Percentiles rank a stretch among this genome's conserved stretches.
Evolutionary conservation across 768 basidiomycete genomes (phyloP).

Genomic region (Jaapia argillacea): DNA sequence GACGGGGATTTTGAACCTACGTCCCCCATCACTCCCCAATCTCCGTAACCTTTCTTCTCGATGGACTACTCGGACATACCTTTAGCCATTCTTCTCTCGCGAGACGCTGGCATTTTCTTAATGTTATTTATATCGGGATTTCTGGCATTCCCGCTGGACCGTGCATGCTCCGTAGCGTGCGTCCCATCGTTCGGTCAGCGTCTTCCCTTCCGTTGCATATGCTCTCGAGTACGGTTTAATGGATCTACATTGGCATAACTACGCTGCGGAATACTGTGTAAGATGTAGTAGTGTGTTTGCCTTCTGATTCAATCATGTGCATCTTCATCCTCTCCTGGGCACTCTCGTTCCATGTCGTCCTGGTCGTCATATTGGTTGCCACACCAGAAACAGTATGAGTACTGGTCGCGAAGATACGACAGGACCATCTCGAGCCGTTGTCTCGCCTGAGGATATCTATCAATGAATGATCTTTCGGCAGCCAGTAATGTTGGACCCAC

Average conservation of each 20-base stretch:
- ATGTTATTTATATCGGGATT: neutral
- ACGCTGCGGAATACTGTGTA: too few relatives aligned
- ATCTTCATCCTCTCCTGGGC: conserved; percentile 71
- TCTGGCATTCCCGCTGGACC: neutral
- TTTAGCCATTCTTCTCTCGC: neutral
- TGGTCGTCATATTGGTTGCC: conserved; percentile 60
- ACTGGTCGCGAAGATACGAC: conserved; percentile 59
- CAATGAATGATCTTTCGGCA: conserved; percentile 7
- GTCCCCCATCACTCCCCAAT: neutral
- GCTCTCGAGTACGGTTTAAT: too few relatives aligned
- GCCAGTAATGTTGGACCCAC: neutral
- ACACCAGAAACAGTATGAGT: conserved; percentile 86
- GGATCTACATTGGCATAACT: too few relatives aligned
- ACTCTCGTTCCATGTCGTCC: conserved; percentile 51
- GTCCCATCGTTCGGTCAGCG: neutral
- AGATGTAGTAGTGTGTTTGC: too few relatives aligned
- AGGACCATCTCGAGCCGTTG: conserved; percentile 62
- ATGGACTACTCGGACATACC: neutral
- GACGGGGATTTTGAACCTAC: neutral
- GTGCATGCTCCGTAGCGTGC: neutral
- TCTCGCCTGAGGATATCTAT: conserved; percentile 39
- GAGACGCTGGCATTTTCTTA: neutral
- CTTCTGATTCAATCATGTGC: conserved; percentile 59
- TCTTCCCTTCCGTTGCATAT: neutral
- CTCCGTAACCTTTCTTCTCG: neutral